phyloP scores from a whole-genome alignment of 1,284 basidiomycete species.

The Neonothopanus nambi region DNA sequence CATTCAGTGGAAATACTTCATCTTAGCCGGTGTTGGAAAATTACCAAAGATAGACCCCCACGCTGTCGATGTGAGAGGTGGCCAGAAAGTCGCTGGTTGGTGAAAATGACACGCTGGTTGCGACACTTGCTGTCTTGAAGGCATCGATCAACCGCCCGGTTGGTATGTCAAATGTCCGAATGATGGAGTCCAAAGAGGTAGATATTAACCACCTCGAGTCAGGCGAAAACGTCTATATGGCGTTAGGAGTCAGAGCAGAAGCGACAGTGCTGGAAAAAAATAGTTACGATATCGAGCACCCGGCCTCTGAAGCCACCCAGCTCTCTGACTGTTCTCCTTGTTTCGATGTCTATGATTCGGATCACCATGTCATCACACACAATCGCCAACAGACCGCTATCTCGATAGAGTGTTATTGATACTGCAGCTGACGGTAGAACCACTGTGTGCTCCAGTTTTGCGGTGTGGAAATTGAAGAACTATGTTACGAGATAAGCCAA shows the following conservation, averaged over 20 bases:
- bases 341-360: constrained; percentile 91
- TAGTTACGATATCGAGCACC: constrained; percentile 76
- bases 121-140: constrained; percentile 88
- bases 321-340: constrained; percentile 84
- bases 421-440: constrained; percentile 70
- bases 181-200: constrained; percentile 87
- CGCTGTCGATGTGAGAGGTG: constrained; percentile 90
- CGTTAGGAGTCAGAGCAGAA: constrained; percentile 5
- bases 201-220: constrained; percentile 93
- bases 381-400: constrained; percentile 84
- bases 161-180: constrained; percentile 96
- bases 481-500: constrained; percentile 31
- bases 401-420: constrained; percentile 78
- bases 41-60: constrained; percentile 93
- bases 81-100: constrained; percentile 96
- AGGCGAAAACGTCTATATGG: constrained; percentile 81
- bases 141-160: constrained; percentile 91
- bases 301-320: constrained; percentile 79
- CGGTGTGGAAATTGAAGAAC: constrained; percentile 96
- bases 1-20: neutral
- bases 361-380: constrained; percentile 86
- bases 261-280: constrained; percentile 1
- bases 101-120: constrained; percentile 90
- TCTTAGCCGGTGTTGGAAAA: constrained; percentile 18
- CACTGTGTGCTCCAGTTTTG: constrained; percentile 69